Conservation (phyloP, 768 basidiomycete genomes). For the Termitomyces sp. region DNA sequence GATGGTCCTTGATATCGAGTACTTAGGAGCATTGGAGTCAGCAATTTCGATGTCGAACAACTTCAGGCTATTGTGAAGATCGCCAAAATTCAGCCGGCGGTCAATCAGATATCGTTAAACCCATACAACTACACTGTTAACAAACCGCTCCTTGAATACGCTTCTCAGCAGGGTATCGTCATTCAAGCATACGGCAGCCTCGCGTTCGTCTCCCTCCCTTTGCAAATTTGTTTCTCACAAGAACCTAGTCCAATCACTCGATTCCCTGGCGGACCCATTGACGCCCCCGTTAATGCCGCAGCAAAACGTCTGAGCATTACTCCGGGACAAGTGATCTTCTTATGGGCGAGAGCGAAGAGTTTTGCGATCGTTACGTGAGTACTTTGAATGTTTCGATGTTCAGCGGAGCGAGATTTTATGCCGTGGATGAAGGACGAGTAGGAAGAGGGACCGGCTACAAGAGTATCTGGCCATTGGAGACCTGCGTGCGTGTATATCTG, state of each 20-base stretch:
- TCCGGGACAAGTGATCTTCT: conserved; percentile 60
- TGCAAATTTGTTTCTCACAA: not conserved
- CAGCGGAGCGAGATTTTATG: not conserved
- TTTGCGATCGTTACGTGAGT: conserved; percentile 63
- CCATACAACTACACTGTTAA: conserved; percentile 53
- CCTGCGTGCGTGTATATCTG: conserved; percentile 25
- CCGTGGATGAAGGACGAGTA: conserved; percentile 44
- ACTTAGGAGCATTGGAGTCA: conserved; percentile 43
- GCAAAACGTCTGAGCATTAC: conserved; percentile 52
- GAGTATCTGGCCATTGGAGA: conserved; percentile 68
- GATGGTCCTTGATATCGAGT: not conserved
- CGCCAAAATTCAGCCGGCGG: conserved; percentile 55
- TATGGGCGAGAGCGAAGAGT: conserved; percentile 67
- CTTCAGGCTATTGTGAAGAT: conserved; percentile 46
- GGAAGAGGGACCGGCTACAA: conserved; percentile 52
- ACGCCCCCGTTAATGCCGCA: conserved; percentile 44
- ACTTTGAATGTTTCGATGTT: not conserved
- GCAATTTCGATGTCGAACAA: conserved; percentile 54
- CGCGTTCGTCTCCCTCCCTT: conserved; percentile 25
- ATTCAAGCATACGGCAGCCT: conserved; percentile 55
- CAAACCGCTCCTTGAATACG: conserved; percentile 43
- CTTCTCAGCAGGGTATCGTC: conserved; percentile 43
- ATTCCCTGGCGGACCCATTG: conserved; percentile 61
- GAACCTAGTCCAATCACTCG: conserved; percentile 45
- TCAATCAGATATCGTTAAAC: conserved; percentile 61